A percentile compares a stretch with the other conserved stretches of the same genome.
phyloP scores from a whole-genome alignment of 108 stramenopile species.

The Pseudonitzschia delicatissima region DNA sequence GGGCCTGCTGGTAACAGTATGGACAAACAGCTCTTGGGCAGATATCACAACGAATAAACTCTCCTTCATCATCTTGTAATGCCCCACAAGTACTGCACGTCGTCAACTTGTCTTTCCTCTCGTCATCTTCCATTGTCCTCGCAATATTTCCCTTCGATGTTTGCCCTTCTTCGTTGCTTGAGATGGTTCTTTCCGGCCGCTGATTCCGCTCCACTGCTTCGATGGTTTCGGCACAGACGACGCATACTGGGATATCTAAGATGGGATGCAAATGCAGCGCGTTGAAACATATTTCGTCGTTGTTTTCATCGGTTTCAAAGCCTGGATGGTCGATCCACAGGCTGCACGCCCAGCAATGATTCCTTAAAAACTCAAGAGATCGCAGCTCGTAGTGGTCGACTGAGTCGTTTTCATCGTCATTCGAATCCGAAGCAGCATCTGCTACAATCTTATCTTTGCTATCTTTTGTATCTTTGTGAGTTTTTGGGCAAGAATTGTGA shows the following conservation, averaged over 20 bases:
- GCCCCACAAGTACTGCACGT: neutral
- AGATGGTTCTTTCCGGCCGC: neutral
- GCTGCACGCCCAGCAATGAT: conserved; percentile 12
- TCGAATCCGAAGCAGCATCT: no score
- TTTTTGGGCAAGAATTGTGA: no score
- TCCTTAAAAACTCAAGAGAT: neutral
- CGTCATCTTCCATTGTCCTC: neutral
- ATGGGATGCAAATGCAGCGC: conserved; percentile 52
- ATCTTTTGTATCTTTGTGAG: neutral
- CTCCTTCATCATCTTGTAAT: neutral
- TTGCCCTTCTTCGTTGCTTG: neutral
- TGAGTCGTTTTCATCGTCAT: neutral
- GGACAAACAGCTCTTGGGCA: neutral
- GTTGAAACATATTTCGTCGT: conserved; percentile 17
- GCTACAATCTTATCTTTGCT: no score
- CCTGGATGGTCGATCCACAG: conserved; percentile 8
- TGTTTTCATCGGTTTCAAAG: neutral
- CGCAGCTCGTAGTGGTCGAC: neutral
- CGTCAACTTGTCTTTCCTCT: neutral
- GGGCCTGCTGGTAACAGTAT: neutral
- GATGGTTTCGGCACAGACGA: conserved; percentile 45
- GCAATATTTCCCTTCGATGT: neutral
- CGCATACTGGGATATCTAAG: conserved; percentile 43
- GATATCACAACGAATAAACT: neutral
- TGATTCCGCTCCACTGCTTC: conserved; percentile 26